Evolutionary conservation across 257 asterid species (phyloP).

Genomic region (Oldenlandia corymbosa): DNA sequence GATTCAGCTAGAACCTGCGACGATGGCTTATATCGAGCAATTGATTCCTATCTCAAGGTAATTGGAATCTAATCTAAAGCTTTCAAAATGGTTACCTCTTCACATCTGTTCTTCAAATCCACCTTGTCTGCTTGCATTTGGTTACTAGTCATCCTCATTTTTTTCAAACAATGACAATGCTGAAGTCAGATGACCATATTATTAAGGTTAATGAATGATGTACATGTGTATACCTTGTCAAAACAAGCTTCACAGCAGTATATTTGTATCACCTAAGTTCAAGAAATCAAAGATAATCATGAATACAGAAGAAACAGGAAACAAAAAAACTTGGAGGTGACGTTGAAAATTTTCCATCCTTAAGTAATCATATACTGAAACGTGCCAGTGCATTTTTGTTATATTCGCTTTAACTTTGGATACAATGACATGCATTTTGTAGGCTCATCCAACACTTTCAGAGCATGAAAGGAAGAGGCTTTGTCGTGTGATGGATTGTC

Average conservation of each 20-base stretch:
- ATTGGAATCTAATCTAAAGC: neutral
- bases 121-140: no score
- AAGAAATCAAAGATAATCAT: no score
- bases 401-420: neutral
- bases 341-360: no score
- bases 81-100: neutral
- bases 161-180: no score
- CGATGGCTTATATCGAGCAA: constrained; percentile 83
- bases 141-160: no score
- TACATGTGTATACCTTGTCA: neutral
- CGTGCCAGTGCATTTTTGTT: neutral
- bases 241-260: neutral
- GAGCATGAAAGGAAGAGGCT: constrained; percentile 93
- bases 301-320: no score
- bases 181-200: no score
- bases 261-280: no score
- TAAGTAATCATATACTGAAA: no score
- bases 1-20: constrained; percentile 86
- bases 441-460: constrained; percentile 87
- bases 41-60: constrained; percentile 97
- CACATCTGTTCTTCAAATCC: neutral
- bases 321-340: no score
- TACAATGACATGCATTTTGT: constrained; percentile 1
- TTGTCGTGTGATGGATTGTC: constrained; percentile 95
- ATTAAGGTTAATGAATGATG: no score